Evolutionary conservation across 2,329 filamentous ascomycete genomes (phyloP).

Genomic region (Alternaria brassicicola): DNA sequence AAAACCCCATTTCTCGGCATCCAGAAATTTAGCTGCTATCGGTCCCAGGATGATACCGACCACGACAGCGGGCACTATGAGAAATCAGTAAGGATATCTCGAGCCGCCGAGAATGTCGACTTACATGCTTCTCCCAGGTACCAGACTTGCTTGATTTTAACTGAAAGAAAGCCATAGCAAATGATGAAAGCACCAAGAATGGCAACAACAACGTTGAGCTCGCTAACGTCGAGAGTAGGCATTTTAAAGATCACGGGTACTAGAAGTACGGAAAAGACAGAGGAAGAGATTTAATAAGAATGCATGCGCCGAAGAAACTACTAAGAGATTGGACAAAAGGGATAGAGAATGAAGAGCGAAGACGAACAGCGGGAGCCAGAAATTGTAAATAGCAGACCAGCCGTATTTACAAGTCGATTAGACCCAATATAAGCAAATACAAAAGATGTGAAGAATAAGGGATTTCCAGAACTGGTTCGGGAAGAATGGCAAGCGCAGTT

Average conservation of each 20-base stretch:
- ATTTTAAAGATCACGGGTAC: conserved; percentile 34
- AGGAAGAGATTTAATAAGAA: not conserved
- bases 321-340: not conserved
- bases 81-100: not conserved
- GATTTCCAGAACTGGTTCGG: conserved; percentile 5
- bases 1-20: conserved; percentile 50
- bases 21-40: conserved; percentile 60
- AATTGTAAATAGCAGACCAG: conserved; percentile 11
- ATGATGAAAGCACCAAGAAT: conserved; percentile 58
- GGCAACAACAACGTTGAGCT: conserved; percentile 60
- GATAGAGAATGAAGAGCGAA: not conserved
- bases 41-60: conserved; percentile 63
- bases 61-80: conserved; percentile 52
- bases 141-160: conserved; percentile 61
- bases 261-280: not conserved
- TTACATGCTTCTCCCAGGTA: conserved; percentile 59
- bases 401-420: conserved; percentile 11
- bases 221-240: conserved; percentile 58
- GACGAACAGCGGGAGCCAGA: not conserved
- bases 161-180: conserved; percentile 58
- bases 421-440: conserved; percentile 6
- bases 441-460: conserved; percentile 9
- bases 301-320: conserved; percentile 1
- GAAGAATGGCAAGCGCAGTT: conserved; percentile 4
- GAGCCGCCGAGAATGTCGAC: conserved; percentile 42